phyloP scores from a whole-genome alignment of 768 basidiomycete species.

The Pleurotus pulmonarius region DNA sequence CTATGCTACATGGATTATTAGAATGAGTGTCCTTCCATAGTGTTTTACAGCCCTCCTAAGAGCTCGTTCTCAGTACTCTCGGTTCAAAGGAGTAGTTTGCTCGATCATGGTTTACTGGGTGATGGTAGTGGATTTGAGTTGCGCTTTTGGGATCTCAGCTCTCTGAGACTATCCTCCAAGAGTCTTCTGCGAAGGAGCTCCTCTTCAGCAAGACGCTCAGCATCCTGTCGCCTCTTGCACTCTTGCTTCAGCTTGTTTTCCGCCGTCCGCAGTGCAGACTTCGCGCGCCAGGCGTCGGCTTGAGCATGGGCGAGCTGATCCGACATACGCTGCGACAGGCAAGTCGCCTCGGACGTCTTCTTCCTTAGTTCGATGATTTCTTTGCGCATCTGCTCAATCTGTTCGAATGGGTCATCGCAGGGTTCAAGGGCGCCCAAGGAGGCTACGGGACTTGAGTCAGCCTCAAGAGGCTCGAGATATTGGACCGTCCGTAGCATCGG shows the following conservation, averaged over 20 bases:
- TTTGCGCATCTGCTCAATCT: conserved; percentile 60
- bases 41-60: too few relatives aligned
- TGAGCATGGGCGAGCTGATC: conserved; percentile 69
- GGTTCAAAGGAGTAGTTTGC: too few relatives aligned
- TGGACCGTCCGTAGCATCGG: conserved; percentile 24
- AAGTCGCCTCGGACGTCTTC: conserved; percentile 66
- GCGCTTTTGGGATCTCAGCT: conserved; percentile 22
- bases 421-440: conserved; percentile 23
- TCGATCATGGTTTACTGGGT: too few relatives aligned
- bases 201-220: conserved; percentile 49
- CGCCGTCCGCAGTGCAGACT: conserved; percentile 47
- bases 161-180: conserved; percentile 48
- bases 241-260: conserved; percentile 65
- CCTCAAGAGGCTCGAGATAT: conserved; percentile 21
- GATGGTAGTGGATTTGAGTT: background rate
- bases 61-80: too few relatives aligned
- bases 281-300: conserved; percentile 53
- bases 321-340: conserved; percentile 58
- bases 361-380: conserved; percentile 63
- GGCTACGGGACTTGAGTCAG: conserved; percentile 41
- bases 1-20: conserved; percentile 11
- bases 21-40: background rate
- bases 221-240: conserved; percentile 50
- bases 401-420: conserved; percentile 30
- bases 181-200: conserved; percentile 40